Conservation (phyloP, 371 early-diverging fungal genomes). For the Mucor mucedo region DNA sequence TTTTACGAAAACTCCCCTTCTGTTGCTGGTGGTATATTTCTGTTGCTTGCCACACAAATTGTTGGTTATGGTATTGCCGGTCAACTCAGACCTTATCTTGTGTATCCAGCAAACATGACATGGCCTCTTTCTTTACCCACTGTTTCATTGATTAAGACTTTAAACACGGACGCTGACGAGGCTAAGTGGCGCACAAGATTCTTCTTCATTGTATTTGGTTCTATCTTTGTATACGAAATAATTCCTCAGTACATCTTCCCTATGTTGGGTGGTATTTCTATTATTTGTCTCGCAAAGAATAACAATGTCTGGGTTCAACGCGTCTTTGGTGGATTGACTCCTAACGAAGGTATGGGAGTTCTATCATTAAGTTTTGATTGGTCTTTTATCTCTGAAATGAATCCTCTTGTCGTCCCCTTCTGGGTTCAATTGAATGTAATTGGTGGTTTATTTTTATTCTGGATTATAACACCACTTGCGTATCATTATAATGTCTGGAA, state of each 20-base stretch:
- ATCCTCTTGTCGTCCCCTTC: constrained; percentile 74
- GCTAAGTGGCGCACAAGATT: constrained; percentile 66
- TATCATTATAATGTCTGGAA: constrained; percentile 53
- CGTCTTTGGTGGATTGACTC: constrained; percentile 51
- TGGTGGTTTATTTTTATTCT: constrained; percentile 40
- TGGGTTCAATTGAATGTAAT: constrained; percentile 51
- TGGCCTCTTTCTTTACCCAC: constrained; percentile 85
- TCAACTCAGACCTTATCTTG: constrained; percentile 51
- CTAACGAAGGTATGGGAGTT: constrained; percentile 58
- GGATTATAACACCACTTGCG: constrained; percentile 40
- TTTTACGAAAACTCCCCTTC: constrained; percentile 54
- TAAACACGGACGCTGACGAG: constrained; percentile 64
- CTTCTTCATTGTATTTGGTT: constrained; percentile 51
- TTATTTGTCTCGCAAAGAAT: constrained; percentile 46
- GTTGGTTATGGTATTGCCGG: constrained; percentile 88
- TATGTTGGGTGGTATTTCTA: constrained; percentile 54
- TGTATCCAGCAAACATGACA: constrained; percentile 75
- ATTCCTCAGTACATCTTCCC: constrained; percentile 57
- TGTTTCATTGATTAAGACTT: constrained; percentile 74
- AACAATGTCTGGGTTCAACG: constrained; percentile 55
- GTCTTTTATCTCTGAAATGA: constrained; percentile 52
- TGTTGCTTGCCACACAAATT: constrained; percentile 71
- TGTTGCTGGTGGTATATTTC: constrained; percentile 50
- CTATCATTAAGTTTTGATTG: constrained; percentile 58
- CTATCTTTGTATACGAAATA: constrained; percentile 49